Percentiles rank a stretch among this genome's conserved stretches.
phyloP scores from a whole-genome alignment of 306 rosid species.

The Sphenostylis stenocarpa region DNA sequence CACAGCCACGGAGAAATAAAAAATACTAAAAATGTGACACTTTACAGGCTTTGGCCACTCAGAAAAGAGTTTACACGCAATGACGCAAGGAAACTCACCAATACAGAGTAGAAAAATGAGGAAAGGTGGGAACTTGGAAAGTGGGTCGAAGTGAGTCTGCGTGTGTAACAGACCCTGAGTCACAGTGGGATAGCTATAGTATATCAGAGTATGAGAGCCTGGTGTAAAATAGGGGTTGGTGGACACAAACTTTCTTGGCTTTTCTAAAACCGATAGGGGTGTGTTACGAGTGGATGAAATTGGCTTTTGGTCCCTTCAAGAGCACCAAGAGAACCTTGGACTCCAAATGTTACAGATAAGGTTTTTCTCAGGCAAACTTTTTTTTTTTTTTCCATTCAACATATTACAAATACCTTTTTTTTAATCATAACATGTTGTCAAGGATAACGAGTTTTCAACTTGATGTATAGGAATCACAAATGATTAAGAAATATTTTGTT shows the following conservation, averaged over 20 bases:
- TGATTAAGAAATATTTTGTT: not conserved
- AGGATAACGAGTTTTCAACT: not conserved
- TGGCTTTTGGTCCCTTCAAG: conserved; percentile 52
- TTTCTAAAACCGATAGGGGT: conserved; percentile 83
- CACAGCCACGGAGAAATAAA: not conserved
- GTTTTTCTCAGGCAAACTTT: not conserved
- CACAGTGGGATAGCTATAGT: conserved; percentile 18
- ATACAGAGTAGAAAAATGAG: conserved; percentile 39
- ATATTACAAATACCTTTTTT: not conserved
- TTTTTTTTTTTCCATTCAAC: not conserved
- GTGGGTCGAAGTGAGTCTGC: conserved; percentile 30
- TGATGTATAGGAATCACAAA: not conserved
- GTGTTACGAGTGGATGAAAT: conserved; percentile 72
- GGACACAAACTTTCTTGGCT: conserved; percentile 47
- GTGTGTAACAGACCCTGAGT: conserved; percentile 26
- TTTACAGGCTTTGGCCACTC: not conserved
- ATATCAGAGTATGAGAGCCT: conserved; percentile 8
- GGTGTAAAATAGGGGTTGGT: conserved; percentile 45
- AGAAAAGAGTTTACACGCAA: not conserved
- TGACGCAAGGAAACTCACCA: conserved; percentile 43
- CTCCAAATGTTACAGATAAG: conserved; percentile 41
- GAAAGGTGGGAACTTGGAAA: conserved; percentile 30
- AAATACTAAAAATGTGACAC: not conserved
- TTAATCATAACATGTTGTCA: not conserved
- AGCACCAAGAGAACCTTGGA: conserved; percentile 52